Percentiles rank a stretch among this genome's conserved stretches.
phyloP scores from a whole-genome alignment of 2,329 filamentous ascomycete genomes.

The Aspergillus sp. region DNA sequence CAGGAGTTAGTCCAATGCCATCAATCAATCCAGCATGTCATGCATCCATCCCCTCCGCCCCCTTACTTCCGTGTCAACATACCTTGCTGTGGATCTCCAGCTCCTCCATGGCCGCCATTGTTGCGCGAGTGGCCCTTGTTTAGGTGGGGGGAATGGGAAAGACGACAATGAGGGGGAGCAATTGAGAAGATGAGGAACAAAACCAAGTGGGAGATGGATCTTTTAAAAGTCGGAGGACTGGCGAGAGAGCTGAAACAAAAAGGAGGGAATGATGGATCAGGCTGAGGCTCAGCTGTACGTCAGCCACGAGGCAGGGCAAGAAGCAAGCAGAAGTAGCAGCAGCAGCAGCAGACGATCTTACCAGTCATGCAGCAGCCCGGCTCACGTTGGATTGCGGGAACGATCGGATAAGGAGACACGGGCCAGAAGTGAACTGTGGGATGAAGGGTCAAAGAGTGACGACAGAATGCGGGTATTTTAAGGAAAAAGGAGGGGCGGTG shows the following conservation, averaged over 20 bases:
- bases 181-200: not conserved
- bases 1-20: conserved; percentile 10
- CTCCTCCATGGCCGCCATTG: conserved; percentile 93
- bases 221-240: too few relatives aligned
- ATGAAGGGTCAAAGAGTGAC: too few relatives aligned
- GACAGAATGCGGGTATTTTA: too few relatives aligned
- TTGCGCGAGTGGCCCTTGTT: conserved; percentile 14
- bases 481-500: too few relatives aligned
- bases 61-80: conserved; percentile 31
- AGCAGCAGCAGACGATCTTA: too few relatives aligned
- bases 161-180: not conserved
- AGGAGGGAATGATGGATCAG: not conserved
- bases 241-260: not conserved
- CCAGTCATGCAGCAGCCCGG: too few relatives aligned
- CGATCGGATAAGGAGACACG: too few relatives aligned
- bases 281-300: not conserved
- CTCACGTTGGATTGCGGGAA: too few relatives aligned
- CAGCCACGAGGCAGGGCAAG: not conserved
- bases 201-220: too few relatives aligned
- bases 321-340: too few relatives aligned
- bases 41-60: not conserved
- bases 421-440: too few relatives aligned
- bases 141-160: not conserved
- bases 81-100: conserved; percentile 98
- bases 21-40: too few relatives aligned